Percentiles rank a stretch among this genome's conserved stretches.
These are phyloP conservation scores for Hypomyces rosellus DNA, from an alignment of 2,329 filamentous ascomycete genomes.

Conservation along the genomic window DNA sequence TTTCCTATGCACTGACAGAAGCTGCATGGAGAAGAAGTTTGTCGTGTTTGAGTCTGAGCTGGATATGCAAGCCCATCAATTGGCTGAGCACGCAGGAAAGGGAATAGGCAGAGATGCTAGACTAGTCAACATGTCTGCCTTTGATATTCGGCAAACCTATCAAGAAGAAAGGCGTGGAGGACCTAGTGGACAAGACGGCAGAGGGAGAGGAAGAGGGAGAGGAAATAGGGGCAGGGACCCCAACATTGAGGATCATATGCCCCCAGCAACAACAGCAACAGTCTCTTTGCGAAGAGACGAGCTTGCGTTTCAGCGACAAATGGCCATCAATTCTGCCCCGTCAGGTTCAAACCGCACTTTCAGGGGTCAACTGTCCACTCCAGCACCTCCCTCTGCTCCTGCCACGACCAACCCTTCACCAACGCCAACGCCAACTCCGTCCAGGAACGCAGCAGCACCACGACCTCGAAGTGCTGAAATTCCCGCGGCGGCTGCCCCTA, in stretches of 20 bases:
- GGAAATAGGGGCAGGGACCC: conserved; percentile 69
- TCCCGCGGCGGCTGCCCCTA: conserved; percentile 13
- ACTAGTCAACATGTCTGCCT: conserved; percentile 78
- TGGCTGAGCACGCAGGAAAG: conserved; percentile 81
- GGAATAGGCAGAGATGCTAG: conserved; percentile 77
- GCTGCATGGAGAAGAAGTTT: conserved; percentile 95
- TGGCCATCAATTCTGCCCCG: conserved; percentile 85
- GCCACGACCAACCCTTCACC: conserved; percentile 18
- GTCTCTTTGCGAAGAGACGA: conserved; percentile 81
- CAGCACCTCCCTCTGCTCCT: conserved; percentile 17
- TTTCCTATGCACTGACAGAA: conserved; percentile 74
- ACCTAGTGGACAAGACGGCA: conserved; percentile 31
- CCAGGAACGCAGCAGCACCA: conserved; percentile 2
- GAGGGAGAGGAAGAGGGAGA: conserved; percentile 30
- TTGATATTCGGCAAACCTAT: conserved; percentile 72
- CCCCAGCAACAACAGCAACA: conserved; percentile 57
- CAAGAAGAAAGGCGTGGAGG: conserved; percentile 47
- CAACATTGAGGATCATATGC: conserved; percentile 67
- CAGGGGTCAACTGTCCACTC: conserved; percentile 67
- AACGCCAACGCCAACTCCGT: conserved; percentile 14
- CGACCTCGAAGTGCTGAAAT: conserved; percentile 14
- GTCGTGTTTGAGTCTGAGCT: conserved; percentile 93
- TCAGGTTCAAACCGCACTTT: conserved; percentile 75
- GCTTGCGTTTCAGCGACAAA: conserved; percentile 82
- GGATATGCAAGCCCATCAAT: conserved; percentile 88